phyloP scores from a whole-genome alignment of 2,329 filamentous ascomycete species.

The Dryadomyces quercivorus region DNA sequence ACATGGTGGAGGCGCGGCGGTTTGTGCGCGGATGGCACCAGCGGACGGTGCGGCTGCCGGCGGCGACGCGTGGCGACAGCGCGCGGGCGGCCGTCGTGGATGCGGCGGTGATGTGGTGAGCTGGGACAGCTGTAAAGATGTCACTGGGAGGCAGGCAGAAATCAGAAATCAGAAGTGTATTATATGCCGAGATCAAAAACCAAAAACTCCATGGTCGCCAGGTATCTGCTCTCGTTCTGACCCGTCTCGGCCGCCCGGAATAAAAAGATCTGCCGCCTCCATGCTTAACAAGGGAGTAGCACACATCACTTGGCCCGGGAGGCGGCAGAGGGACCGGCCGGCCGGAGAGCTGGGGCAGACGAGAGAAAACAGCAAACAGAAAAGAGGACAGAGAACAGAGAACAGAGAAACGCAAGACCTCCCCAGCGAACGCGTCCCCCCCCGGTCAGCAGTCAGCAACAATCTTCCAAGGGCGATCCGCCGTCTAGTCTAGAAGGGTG shows the following conservation, averaged over 20 bases:
- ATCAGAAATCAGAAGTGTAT: background rate
- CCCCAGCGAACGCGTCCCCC: no score
- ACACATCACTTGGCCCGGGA: no score
- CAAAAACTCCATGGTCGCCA: constrained; percentile 8
- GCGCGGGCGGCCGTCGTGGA: constrained; percentile 15
- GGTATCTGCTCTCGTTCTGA: constrained; percentile 7
- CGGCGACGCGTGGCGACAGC: background rate
- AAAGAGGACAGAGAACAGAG: background rate
- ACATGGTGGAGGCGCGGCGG: constrained; percentile 38
- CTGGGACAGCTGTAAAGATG: background rate
- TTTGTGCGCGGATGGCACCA: constrained; percentile 34
- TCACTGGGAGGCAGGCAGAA: background rate
- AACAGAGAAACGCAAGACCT: background rate
- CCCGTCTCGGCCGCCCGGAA: no score
- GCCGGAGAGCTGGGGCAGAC: no score
- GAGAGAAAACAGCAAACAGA: background rate
- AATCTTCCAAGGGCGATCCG: background rate
- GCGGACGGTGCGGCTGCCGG: constrained; percentile 19
- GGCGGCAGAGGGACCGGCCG: no score
- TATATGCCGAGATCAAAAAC: constrained; percentile 1
- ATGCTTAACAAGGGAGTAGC: no score
- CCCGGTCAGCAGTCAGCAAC: no score
- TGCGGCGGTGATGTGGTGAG: constrained; percentile 18
- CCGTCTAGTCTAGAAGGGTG: background rate
- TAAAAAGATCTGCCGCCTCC: no score